These are phyloP conservation scores for Pichia norvegensis DNA, from an alignment of 1,139 yeast species.

Conservation along the genomic window DNA sequence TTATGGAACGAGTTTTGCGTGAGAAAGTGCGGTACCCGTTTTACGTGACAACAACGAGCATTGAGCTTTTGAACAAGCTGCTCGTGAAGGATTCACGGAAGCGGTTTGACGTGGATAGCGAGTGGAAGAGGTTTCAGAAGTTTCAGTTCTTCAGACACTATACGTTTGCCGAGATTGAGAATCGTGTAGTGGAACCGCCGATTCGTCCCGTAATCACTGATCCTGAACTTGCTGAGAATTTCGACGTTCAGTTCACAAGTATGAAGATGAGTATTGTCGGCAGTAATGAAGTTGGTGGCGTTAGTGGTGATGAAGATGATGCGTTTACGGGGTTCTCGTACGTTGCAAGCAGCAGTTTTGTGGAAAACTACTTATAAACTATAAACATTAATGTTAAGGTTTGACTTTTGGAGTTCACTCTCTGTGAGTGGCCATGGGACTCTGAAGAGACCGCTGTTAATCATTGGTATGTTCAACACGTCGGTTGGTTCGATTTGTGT, in stretches of 20 bases:
- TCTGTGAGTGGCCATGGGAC: conserved; percentile 77
- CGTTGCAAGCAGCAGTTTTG: conserved; percentile 30
- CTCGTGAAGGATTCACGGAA: conserved; percentile 69
- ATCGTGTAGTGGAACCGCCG: conserved; percentile 59
- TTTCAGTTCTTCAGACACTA: conserved; percentile 77
- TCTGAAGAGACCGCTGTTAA: conserved; percentile 70
- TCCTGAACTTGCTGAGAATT: conserved; percentile 57
- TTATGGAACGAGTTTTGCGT: conserved; percentile 72
- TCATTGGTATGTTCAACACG: conserved; percentile 57
- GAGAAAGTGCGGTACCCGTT: conserved; percentile 72
- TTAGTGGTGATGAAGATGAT: conserved; percentile 16
- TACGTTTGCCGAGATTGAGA: conserved; percentile 60
- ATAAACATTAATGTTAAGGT: conserved; percentile 38
- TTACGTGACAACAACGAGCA: conserved; percentile 77
- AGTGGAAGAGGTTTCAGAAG: conserved; percentile 46
- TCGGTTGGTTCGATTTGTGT: not conserved
- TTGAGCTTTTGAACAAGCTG: conserved; percentile 66
- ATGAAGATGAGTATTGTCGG: conserved; percentile 2
- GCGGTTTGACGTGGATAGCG: conserved; percentile 61
- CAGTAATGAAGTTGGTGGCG: not conserved
- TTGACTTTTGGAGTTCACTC: conserved; percentile 32
- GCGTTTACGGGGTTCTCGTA: conserved; percentile 34
- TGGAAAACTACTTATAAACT: conserved; percentile 26
- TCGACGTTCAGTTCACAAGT: conserved; percentile 10
- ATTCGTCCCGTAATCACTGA: conserved; percentile 91